Evolutionary conservation across 2,329 filamentous ascomycete species (phyloP).

Genomic region (Epichloe glyceriae): DNA sequence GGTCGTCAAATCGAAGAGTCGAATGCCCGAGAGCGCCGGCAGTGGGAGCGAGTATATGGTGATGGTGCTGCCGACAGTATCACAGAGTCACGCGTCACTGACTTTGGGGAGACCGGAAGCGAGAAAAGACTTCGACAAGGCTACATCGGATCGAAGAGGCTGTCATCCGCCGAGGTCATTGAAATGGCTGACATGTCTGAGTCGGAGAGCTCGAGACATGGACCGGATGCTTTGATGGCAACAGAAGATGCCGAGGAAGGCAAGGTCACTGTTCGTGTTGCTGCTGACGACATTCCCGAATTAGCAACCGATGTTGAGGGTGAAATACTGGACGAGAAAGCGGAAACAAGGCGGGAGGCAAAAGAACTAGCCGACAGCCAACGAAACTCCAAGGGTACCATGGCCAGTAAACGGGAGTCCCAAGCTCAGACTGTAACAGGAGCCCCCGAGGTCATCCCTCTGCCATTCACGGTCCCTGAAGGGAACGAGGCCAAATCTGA

Average conservation of each 20-base stretch:
- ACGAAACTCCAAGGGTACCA: slow-evolving; percentile 12
- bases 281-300: slow-evolving; percentile 31
- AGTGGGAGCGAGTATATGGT: slow-evolving; percentile 72
- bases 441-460: slow-evolving; percentile 41
- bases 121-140: slow-evolving; percentile 29
- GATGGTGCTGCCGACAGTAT: slow-evolving; percentile 32
- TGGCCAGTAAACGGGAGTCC: slow-evolving; percentile 8
- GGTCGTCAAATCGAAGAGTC: slow-evolving; percentile 52
- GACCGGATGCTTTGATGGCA: slow-evolving; percentile 27
- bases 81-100: slow-evolving; percentile 34
- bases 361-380: slow-evolving; percentile 8
- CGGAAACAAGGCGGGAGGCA: slow-evolving; percentile 9
- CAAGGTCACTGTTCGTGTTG: slow-evolving; percentile 40
- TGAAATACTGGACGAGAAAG: slow-evolving; percentile 19
- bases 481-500: slow-evolving; percentile 27
- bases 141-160: slow-evolving; percentile 22
- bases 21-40: slow-evolving; percentile 46
- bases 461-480: slow-evolving; percentile 50
- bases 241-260: slow-evolving; percentile 28
- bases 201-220: slow-evolving; percentile 16
- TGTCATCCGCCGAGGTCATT: slow-evolving; percentile 32
- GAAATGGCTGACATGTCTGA: slow-evolving; percentile 41
- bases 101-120: slow-evolving; percentile 33
- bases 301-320: slow-evolving; percentile 13
- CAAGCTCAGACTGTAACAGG: slow-evolving; percentile 18